phyloP scores from a whole-genome alignment of 2,329 filamentous ascomycete species.

The Xylariaceae sp. region DNA sequence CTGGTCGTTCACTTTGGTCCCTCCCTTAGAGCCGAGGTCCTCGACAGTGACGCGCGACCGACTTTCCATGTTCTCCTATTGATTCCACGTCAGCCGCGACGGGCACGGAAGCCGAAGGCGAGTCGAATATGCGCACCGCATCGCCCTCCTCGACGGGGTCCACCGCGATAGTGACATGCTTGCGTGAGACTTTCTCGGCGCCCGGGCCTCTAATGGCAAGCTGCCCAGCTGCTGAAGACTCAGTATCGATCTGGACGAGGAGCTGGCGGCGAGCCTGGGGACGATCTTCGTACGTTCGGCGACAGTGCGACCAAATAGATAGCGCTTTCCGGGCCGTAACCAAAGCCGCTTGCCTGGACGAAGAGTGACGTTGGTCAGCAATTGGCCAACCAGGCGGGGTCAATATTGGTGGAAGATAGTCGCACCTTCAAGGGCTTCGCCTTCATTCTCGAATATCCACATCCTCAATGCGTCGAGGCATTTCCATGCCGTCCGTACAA shows the following conservation, averaged over 20 bases:
- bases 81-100: slow-evolving; percentile 1
- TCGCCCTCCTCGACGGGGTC: slow-evolving; percentile 56
- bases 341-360: slow-evolving; percentile 62
- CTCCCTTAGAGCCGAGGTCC: slow-evolving; percentile 77
- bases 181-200: slow-evolving; percentile 77
- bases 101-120: background rate
- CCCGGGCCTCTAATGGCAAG: slow-evolving; percentile 52
- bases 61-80: slow-evolving; percentile 51
- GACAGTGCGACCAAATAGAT: slow-evolving; percentile 75
- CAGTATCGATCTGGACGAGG: slow-evolving; percentile 1
- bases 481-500: background rate
- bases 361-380: slow-evolving; percentile 9
- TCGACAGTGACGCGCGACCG: slow-evolving; percentile 66
- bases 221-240: slow-evolving; percentile 44
- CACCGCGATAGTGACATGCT: slow-evolving; percentile 76
- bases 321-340: slow-evolving; percentile 78
- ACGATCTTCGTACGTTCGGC: slow-evolving; percentile 50
- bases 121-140: slow-evolving; percentile 43
- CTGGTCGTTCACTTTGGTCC: slow-evolving; percentile 69
- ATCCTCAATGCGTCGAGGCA: slow-evolving; percentile 28
- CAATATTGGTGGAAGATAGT: background rate
- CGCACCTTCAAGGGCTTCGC: slow-evolving; percentile 39
- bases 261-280: background rate
- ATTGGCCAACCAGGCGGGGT: slow-evolving; percentile 1
- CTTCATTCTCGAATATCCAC: slow-evolving; percentile 50